Percentiles rank a stretch among this genome's conserved stretches.
These are phyloP conservation scores for Eucalyptus virginea DNA, from an alignment of 345 rosid species.

Conservation along the genomic window DNA sequence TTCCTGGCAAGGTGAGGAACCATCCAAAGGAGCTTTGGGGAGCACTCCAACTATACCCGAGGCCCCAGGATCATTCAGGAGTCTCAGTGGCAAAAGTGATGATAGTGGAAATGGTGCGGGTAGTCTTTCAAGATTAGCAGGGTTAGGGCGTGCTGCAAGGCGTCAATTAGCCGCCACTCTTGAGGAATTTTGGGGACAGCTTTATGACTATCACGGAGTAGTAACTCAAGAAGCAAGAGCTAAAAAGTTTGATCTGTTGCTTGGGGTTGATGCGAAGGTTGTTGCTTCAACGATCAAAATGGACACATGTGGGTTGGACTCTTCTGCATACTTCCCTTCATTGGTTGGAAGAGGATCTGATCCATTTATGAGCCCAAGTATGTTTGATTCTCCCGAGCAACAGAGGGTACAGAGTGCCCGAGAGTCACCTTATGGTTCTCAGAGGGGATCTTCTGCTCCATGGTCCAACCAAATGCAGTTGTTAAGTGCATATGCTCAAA, in stretches of 20 bases:
- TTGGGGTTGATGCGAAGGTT: constrained; percentile 35
- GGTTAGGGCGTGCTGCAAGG: constrained; percentile 94
- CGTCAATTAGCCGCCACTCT: constrained; percentile 64
- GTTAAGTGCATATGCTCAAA: constrained; percentile 42
- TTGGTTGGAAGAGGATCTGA: constrained; percentile 52
- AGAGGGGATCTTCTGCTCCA: constrained; percentile 39
- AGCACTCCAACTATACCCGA: constrained; percentile 38
- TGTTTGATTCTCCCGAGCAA: constrained; percentile 51
- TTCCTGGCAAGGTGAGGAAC: constrained; percentile 65
- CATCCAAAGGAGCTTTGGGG: constrained; percentile 32
- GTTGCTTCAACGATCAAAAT: constrained; percentile 21
- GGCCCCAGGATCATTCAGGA: constrained; percentile 79
- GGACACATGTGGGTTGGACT: constrained; percentile 17
- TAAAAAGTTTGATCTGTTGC: constrained; percentile 48
- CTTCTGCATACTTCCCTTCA: constrained; percentile 36
- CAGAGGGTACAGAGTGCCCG: constrained; percentile 31
- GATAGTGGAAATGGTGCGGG: constrained; percentile 80
- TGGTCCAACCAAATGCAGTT: constrained; percentile 47
- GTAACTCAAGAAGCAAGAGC: constrained; percentile 53
- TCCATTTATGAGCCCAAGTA: constrained; percentile 24
- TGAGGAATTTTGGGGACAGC: constrained; percentile 93
- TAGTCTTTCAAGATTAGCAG: constrained; percentile 90
- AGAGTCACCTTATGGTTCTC: constrained; percentile 52
- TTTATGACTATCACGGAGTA: constrained; percentile 76
- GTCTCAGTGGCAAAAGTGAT: constrained; percentile 71